phyloP scores from a whole-genome alignment of 345 rosid genomes.

The Triadica sebifera region DNA sequence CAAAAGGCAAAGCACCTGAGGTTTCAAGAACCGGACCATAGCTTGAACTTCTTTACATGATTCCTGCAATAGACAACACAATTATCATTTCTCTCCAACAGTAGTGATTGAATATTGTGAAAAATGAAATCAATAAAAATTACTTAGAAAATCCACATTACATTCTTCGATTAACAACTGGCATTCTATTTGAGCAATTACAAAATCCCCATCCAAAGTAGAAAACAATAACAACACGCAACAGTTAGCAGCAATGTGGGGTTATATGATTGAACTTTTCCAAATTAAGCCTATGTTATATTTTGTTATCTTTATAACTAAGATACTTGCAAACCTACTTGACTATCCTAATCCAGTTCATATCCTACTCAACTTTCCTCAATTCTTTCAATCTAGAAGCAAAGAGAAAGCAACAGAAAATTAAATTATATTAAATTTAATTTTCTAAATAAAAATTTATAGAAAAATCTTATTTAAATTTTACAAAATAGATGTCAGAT shows the following conservation, averaged over 20 bases:
- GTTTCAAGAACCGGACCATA: slow-evolving; percentile 69
- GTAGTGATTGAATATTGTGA: neutral
- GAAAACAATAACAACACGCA: neutral
- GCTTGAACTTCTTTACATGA: slow-evolving; percentile 85
- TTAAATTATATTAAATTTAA: no score
- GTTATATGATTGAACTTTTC: neutral
- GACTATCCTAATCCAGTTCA: neutral
- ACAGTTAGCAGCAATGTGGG: neutral
- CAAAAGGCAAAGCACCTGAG: slow-evolving; percentile 62
- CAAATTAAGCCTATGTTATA: neutral
- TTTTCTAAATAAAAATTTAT: no score
- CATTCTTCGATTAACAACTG: neutral
- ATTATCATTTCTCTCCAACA: neutral
- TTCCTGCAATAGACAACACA: slow-evolving; percentile 51
- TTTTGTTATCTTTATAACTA: neutral
- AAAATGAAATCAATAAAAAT: neutral
- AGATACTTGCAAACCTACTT: neutral
- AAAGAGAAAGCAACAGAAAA: neutral
- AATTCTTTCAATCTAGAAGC: neutral
- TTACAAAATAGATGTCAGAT: no score
- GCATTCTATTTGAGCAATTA: neutral
- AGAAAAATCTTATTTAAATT: no score
- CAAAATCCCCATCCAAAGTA: neutral
- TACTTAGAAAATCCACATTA: neutral
- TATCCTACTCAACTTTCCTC: no score